Percentiles rank a stretch among this genome's conserved stretches.
Conservation (phyloP, 108 stramenopile species). For the Cyclostephanos tholiformis region DNA sequence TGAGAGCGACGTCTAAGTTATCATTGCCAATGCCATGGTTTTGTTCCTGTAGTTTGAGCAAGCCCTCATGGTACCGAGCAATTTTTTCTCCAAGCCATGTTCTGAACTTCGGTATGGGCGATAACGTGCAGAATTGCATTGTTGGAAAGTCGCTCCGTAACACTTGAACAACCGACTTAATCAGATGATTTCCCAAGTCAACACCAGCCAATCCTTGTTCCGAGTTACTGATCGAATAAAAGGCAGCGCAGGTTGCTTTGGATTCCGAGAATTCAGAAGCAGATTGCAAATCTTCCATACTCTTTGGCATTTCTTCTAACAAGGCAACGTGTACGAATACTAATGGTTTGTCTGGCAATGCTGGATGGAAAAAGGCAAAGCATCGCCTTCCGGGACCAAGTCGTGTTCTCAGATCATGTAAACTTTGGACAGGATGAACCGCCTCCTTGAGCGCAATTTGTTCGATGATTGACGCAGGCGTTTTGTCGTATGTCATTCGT, state of each 20-base stretch:
- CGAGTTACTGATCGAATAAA: conserved; percentile 93
- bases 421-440: conserved; percentile 87
- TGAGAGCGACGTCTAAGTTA: background rate
- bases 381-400: conserved; percentile 82
- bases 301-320: conserved; percentile 53
- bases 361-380: conserved; percentile 91
- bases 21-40: background rate
- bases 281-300: conserved; percentile 65
- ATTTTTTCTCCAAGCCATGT: conserved; percentile 80
- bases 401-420: conserved; percentile 82
- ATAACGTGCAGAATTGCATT: conserved; percentile 81
- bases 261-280: conserved; percentile 22
- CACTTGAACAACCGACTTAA: conserved; percentile 76
- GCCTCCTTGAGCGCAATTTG: conserved; percentile 88
- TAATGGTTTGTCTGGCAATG: conserved; percentile 82
- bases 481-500: conserved; percentile 87
- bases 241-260: conserved; percentile 73
- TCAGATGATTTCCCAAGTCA: conserved; percentile 88
- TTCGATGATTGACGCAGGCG: conserved; percentile 88
- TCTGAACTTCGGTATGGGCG: conserved; percentile 87
- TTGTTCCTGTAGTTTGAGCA: background rate
- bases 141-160: conserved; percentile 60
- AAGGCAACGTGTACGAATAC: conserved; percentile 92
- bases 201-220: conserved; percentile 83
- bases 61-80: conserved; percentile 24